Conservation (phyloP, 2,329 filamentous ascomycete species). For the Penicillium fuscoglaucum region DNA sequence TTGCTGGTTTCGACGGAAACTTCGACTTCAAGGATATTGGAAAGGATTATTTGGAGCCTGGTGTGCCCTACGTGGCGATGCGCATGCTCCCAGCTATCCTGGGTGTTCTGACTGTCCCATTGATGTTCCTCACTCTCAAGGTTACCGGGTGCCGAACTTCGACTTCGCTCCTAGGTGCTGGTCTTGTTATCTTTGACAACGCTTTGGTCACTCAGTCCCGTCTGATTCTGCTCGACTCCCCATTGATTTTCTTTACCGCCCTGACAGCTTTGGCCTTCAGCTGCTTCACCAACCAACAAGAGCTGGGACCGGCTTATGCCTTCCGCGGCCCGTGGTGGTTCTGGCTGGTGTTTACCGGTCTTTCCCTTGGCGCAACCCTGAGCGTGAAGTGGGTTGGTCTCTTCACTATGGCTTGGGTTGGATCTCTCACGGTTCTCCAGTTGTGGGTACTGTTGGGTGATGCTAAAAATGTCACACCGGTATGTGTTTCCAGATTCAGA, state of each 20-base stretch:
- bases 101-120: constrained; percentile 83
- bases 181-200: constrained; percentile 93
- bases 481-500: constrained; percentile 40
- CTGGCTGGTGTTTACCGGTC: constrained; percentile 83
- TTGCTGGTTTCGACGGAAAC: constrained; percentile 89
- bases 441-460: constrained; percentile 95
- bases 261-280: constrained; percentile 87
- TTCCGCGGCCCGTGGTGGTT: constrained; percentile 97
- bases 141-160: constrained; percentile 83
- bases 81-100: constrained; percentile 86
- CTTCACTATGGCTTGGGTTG: constrained; percentile 98
- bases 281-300: constrained; percentile 95
- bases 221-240: constrained; percentile 92
- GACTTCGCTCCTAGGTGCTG: constrained; percentile 79
- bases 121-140: constrained; percentile 93
- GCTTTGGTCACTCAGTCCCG: constrained; percentile 92
- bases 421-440: constrained; percentile 83
- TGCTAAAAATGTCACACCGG: constrained; percentile 76
- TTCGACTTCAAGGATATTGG: constrained; percentile 99
- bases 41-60: constrained; percentile 94
- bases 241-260: constrained; percentile 88
- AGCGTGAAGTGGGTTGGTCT: constrained; percentile 99
- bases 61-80: constrained; percentile 97
- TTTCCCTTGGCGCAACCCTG: constrained; percentile 83
- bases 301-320: constrained; percentile 83